Evolutionary conservation across 2,329 filamentous ascomycete genomes (phyloP), one percentile per base, ranked within the genome.

Genomic region (Thermothelomyces thermophilus): DNA sequence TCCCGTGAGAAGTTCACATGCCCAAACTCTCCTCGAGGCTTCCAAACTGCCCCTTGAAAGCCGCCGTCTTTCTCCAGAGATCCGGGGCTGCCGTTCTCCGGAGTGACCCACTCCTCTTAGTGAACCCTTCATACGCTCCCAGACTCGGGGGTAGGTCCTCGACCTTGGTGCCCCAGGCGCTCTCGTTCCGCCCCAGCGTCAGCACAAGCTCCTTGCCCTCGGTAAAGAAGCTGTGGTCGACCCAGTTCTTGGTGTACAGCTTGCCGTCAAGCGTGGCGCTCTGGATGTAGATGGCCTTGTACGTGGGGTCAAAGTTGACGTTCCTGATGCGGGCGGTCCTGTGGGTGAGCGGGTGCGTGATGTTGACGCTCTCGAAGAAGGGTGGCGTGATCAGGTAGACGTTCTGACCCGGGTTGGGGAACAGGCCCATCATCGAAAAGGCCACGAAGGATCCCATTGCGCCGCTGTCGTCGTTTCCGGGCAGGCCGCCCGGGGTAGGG

Each of bases 311-410:
- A 53, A 85, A 86, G 55, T 82, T 81, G 36, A 79, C 55, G 51
- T 76, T 83, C 11, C 73, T 69, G 7, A 87, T 71, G 1, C 70
- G 79, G 0, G 83, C 81, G 3, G 73, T 77, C 47, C 79, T 80
- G 2, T 79, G 76, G 0, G 80, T 86, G 13, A 77, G 61, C 0
- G 72, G 72, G 50, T 78, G 78, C 10, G 67, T 78, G 41, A 86
- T 71, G 41, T 73, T 77, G 1, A 86, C 71, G 41, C 73, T 70
- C 53, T 76, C 70, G 57, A 87, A 87, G 59, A 79, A 87, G 0
- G 84, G 84, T 0, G 84, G 78, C 0, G 70, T 84, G 55, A 87
- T 83, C n/a, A 87, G 74, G 56, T 87, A 87, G 0, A 86, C 81
- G 54, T 86, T 70, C 58, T 87, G 83, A 0, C 83, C 83, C 0